Evolutionary conservation across 139 green algal species (phyloP), one percentile per base, ranked within the genome.

Genomic region (Micractinium conductrix): DNA sequence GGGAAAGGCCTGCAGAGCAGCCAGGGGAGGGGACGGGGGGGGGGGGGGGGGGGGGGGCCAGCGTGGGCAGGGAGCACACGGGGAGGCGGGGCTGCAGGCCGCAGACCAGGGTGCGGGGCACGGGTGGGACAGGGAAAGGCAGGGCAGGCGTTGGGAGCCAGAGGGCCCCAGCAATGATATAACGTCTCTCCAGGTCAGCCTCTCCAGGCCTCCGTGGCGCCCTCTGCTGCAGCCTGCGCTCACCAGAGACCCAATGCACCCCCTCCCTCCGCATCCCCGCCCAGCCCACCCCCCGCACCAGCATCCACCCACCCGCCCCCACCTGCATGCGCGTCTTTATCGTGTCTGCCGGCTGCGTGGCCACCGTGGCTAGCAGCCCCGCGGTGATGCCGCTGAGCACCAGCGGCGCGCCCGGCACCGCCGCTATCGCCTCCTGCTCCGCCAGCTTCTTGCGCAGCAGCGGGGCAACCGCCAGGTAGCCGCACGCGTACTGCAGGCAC

Each of bases 291-390:
- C 5, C 48, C 26, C 9, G 58, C 58, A 58, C 12, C 48, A 58
- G 48, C 16, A 58, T 16, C 16, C 48, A 33, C 19, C 4, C 37
- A 28, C 38, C 42, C 79, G 26, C 42, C 1, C 85, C 38, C 60
- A 90, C 93, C 93, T 97, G 95, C 93, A 97, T 96, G 22, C 92
- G 87, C 6, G 95, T 98, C 88, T 98, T 98, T 67, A 95, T 92
- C 0, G 95, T 98, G 90, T 98, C 95, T 80, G 95, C 93, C 4
- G 95, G 95, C 63, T 98, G 95, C 4, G 94, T 96, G 35, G 86
- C 82, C 1, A 91, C 78, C 0, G 95, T 91, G 12, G 89, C 95
- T 70, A 96, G 90, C 16, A 97, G 83, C 7, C 95, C 95, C 26
- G 91, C 90, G 6, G 85, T 84, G 6, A 97, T 40, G 37, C 95